These are phyloP conservation scores for Apiospora sp. DNA, from an alignment of 2,329 filamentous ascomycete species.

Conservation along the genomic window DNA sequence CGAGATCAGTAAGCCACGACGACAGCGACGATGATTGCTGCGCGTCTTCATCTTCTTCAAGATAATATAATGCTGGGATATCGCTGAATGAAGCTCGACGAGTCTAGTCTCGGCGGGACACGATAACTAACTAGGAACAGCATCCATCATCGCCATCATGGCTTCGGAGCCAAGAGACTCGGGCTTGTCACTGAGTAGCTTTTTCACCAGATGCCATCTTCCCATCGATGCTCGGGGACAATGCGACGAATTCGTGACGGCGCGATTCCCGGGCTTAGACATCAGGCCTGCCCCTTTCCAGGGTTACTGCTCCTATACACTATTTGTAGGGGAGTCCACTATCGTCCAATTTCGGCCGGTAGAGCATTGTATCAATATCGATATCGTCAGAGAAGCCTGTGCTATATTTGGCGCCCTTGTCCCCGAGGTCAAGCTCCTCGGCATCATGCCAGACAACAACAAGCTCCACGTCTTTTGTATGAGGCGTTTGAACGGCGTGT, in stretches of 20 bases:
- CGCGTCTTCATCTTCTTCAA: neutral
- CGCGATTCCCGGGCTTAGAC: conserved; percentile 41
- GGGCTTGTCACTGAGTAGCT: conserved; percentile 36
- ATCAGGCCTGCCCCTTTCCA: conserved; percentile 49
- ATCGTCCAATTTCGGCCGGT: conserved; percentile 59
- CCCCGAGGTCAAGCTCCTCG: conserved; percentile 50
- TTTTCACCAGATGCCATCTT: conserved; percentile 42
- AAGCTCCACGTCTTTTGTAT: conserved; percentile 51
- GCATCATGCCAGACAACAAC: conserved; percentile 27
- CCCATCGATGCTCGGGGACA: conserved; percentile 36
- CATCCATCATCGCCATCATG: neutral
- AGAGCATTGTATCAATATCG: conserved; percentile 50
- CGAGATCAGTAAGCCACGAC: neutral
- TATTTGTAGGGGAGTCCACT: conserved; percentile 47
- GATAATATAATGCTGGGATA: too few species aligned
- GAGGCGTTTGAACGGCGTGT: conserved; percentile 50
- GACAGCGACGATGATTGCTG: neutral
- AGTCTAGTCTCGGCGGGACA: neutral
- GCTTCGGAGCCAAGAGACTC: conserved; percentile 35
- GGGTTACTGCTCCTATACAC: conserved; percentile 61
- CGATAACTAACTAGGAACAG: neutral
- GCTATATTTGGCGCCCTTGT: conserved; percentile 51
- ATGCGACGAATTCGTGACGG: conserved; percentile 44
- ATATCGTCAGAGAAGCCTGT: conserved; percentile 47
- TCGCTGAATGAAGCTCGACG: neutral